phyloP scores from a whole-genome alignment of 2,329 filamentous ascomycete genomes.

The Paecilomyces variotii region DNA sequence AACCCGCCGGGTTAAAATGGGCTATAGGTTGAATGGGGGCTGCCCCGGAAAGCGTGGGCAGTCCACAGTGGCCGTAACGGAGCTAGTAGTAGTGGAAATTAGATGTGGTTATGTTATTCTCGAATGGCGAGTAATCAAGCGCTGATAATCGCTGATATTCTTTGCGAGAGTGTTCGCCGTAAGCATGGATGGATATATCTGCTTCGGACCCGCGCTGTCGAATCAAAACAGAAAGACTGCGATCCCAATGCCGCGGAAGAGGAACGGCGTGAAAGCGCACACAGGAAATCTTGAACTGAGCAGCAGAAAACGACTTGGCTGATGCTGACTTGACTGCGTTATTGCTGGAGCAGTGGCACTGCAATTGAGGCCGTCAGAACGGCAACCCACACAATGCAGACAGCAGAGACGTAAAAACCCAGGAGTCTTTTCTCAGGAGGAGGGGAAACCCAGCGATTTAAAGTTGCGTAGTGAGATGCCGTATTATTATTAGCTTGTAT shows the following conservation, averaged over 20 bases:
- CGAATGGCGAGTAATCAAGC: background rate
- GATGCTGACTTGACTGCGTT: background rate
- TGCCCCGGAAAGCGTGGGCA: background rate
- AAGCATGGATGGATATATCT: background rate
- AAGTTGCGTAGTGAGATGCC: slow-evolving; percentile 14
- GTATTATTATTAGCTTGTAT: background rate
- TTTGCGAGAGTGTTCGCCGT: background rate
- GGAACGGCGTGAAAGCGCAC: background rate
- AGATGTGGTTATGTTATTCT: background rate
- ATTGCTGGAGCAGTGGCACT: background rate
- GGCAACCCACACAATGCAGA: background rate
- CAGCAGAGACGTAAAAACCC: background rate
- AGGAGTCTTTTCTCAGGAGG: background rate
- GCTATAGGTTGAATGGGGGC: background rate
- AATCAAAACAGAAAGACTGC: slow-evolving; percentile 3
- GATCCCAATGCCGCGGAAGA: background rate
- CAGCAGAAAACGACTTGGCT: background rate
- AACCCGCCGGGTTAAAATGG: background rate
- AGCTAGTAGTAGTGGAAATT: background rate
- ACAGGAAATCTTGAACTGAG: background rate
- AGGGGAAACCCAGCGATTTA: background rate
- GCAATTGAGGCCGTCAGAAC: background rate
- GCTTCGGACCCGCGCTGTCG: background rate
- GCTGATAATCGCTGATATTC: background rate
- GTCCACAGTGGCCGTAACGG: background rate